A percentile compares a stretch with the other conserved stretches of the same genome.
Evolutionary conservation across 2,329 filamentous ascomycete genomes (phyloP).

Genomic region (Mycosphaerella sp.): DNA sequence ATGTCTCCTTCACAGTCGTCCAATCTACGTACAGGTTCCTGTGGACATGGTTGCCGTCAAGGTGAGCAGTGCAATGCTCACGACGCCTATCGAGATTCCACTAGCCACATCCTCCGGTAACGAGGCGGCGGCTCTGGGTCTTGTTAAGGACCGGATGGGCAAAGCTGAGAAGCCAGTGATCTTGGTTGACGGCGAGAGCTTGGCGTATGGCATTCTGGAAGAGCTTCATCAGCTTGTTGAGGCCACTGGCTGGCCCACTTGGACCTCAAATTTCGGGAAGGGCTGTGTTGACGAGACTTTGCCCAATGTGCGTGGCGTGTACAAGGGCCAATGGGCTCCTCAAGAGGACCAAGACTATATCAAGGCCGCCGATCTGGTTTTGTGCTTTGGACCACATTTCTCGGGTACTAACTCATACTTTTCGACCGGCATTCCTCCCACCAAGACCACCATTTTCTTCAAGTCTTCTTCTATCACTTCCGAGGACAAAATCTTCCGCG

Average conservation of each 20-base stretch:
- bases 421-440: constrained; percentile 37
- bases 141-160: constrained; percentile 35
- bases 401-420: constrained; percentile 31
- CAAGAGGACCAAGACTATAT: constrained; percentile 11
- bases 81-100: constrained; percentile 23
- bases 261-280: constrained; percentile 47
- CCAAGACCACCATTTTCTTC: constrained; percentile 35
- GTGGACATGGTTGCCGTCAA: constrained; percentile 12
- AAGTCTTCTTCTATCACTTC: constrained; percentile 33
- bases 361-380: constrained; percentile 14
- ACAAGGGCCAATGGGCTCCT: constrained; percentile 35
- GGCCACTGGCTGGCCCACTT: constrained; percentile 45
- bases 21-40: constrained; percentile 15
- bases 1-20: constrained; percentile 12
- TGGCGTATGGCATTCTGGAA: constrained; percentile 39
- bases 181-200: constrained; percentile 48
- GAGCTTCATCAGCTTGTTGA: constrained; percentile 44
- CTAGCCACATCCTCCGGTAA: constrained; percentile 35
- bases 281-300: constrained; percentile 46
- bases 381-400: constrained; percentile 17
- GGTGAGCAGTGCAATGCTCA: constrained; percentile 33
- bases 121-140: constrained; percentile 21
- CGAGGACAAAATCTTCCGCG: constrained; percentile 23
- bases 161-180: constrained; percentile 42
- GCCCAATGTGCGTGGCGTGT: constrained; percentile 47